Evolutionary conservation across 345 rosid species (phyloP).

Genomic region (Theobroma cacao): DNA sequence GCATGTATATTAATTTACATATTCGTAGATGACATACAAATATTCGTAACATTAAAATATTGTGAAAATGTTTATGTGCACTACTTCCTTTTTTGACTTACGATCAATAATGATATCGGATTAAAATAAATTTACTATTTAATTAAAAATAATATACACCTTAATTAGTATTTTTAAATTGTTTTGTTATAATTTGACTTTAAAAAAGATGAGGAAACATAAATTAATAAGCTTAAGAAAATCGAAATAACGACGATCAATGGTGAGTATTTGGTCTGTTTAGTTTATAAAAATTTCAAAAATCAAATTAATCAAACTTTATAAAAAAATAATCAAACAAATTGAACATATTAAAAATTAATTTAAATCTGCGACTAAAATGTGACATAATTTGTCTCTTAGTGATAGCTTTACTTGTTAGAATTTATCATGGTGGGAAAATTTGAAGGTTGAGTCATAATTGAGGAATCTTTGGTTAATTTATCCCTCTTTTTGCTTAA

Average conservation of each 20-base stretch:
- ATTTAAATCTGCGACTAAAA: neutral
- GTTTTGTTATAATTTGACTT: too few species aligned
- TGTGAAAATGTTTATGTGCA: neutral
- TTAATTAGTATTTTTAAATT: neutral
- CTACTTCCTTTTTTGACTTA: neutral
- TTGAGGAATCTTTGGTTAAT: neutral
- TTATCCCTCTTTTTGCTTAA: neutral
- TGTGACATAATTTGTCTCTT: neutral
- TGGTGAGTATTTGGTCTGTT: too few species aligned
- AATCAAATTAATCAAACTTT: too few species aligned
- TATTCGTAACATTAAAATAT: too few species aligned
- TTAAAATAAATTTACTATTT: too few species aligned
- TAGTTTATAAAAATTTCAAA: too few species aligned
- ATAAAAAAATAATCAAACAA: too few species aligned
- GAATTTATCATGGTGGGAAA: neutral
- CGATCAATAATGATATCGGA: neutral
- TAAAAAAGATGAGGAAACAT: too few species aligned
- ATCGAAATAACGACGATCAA: too few species aligned
- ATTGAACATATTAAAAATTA: too few species aligned
- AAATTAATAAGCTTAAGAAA: too few species aligned
- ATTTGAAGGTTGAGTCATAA: neutral
- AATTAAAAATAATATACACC: too few species aligned
- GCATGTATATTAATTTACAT: neutral
- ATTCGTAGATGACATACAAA: neutral
- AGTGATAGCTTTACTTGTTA: neutral